These are phyloP conservation scores for Adiantum capillusveneris DNA, from an alignment of 75 land plant genomes.

Conservation along the genomic window DNA sequence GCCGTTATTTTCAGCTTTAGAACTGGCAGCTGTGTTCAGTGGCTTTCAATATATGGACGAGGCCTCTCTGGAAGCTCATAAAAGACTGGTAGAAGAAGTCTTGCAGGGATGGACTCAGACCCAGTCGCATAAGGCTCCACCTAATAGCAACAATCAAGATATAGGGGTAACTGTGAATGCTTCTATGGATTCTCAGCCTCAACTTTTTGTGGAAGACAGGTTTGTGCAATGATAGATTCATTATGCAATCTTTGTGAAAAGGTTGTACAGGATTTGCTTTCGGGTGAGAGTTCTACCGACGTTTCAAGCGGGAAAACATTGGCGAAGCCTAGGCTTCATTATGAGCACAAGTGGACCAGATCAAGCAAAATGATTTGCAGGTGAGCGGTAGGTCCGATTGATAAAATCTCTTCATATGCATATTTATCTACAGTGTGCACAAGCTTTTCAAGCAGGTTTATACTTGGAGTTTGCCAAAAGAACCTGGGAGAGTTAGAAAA, in stretches of 20 bases:
- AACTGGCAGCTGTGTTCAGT: constrained; percentile 24
- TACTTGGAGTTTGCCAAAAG: constrained; percentile 23
- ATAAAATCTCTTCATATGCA: neutral
- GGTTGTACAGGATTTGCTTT: neutral
- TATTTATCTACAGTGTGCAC: neutral
- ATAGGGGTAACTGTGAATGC: too few species aligned
- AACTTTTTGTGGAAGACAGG: neutral
- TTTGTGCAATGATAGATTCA: neutral
- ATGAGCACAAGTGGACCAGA: constrained; percentile 28
- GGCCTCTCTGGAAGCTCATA: constrained; percentile 11
- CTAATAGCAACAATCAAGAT: too few species aligned
- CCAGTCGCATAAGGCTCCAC: neutral
- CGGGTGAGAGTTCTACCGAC: neutral
- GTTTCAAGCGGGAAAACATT: neutral
- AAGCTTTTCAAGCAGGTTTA: constrained; percentile 9
- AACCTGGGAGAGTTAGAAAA: constrained; percentile 14
- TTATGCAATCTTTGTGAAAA: too few species aligned
- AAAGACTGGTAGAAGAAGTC: constrained; percentile 10
- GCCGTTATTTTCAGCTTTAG: constrained; percentile 30
- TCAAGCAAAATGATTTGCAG: constrained; percentile 26
- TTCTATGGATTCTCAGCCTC: too few species aligned
- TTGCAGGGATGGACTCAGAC: constrained; percentile 1
- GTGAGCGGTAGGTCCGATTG: neutral
- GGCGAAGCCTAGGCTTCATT: constrained; percentile 1
- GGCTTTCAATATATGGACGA: constrained; percentile 32